phyloP scores from a whole-genome alignment of 768 basidiomycete genomes.

The Pholiota molesta region DNA sequence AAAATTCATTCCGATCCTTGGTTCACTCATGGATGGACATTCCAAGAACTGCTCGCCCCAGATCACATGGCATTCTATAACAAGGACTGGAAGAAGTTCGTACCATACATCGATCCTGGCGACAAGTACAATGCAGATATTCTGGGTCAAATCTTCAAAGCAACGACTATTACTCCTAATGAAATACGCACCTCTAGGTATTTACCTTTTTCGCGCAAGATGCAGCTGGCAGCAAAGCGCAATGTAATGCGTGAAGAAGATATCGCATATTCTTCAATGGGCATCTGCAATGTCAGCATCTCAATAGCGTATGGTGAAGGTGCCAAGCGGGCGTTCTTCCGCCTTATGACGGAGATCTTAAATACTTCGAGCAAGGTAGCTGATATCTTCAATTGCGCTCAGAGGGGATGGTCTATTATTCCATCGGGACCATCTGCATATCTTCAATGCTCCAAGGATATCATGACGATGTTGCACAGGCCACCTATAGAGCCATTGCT shows the following conservation, averaged over 20 bases:
- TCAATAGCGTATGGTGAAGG: neutral
- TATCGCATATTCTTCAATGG: neutral
- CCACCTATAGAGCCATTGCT: neutral
- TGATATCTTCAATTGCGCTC: neutral
- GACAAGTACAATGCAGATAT: no score
- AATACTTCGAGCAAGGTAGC: neutral
- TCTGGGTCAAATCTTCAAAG: no score
- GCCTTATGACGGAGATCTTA: neutral
- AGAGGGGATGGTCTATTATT: no score
- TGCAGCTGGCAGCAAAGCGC: neutral
- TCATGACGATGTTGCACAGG: neutral
- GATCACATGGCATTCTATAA: no score
- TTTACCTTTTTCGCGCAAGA: neutral
- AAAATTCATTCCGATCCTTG: slow-evolving; percentile 61
- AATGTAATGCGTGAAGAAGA: neutral
- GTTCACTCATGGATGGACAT: no score
- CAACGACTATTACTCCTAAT: no score
- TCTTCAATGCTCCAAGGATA: no score
- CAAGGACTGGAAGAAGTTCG: no score
- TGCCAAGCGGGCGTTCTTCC: neutral
- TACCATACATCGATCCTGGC: no score
- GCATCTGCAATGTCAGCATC: neutral
- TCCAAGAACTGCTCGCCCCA: no score
- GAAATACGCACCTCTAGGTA: no score
- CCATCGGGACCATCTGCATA: no score